Evolutionary conservation across 495 filamentous ascomycete species (phyloP).

Genomic region (Apiosordaria backusii): DNA sequence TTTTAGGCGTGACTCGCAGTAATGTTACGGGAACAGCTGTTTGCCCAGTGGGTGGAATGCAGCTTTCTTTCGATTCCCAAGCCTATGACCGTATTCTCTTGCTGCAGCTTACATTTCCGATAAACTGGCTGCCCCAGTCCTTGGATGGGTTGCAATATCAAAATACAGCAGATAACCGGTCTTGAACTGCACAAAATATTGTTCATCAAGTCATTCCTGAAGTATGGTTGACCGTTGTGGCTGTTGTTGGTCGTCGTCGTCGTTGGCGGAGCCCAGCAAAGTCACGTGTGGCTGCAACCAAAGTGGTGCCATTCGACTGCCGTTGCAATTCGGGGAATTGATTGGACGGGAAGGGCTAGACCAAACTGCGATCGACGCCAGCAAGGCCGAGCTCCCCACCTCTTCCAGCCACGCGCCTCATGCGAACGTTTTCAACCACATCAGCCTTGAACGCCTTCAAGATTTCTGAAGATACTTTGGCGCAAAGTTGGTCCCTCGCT

Average conservation of each 20-base stretch:
- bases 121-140: no score
- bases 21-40: no score
- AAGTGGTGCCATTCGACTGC: slow-evolving; percentile 7
- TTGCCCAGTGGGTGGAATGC: no score
- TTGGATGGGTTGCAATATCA: no score
- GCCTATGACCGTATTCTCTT: no score
- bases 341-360: slow-evolving; percentile 22
- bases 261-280: background rate
- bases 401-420: slow-evolving; percentile 20
- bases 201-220: slow-evolving; percentile 1
- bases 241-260: background rate
- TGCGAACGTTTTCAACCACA: background rate
- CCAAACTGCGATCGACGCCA: background rate
- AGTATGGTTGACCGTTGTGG: background rate
- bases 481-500: background rate
- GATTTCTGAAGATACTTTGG: background rate
- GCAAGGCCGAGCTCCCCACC: slow-evolving; percentile 10
- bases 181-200: no score
- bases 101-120: background rate
- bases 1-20: no score
- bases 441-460: background rate
- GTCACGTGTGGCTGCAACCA: slow-evolving; percentile 14
- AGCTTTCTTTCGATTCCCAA: no score
- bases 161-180: no score
- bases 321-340: slow-evolving; percentile 30